Conservation (phyloP, 768 basidiomycete species). For the Boletus tomentosulus region DNA sequence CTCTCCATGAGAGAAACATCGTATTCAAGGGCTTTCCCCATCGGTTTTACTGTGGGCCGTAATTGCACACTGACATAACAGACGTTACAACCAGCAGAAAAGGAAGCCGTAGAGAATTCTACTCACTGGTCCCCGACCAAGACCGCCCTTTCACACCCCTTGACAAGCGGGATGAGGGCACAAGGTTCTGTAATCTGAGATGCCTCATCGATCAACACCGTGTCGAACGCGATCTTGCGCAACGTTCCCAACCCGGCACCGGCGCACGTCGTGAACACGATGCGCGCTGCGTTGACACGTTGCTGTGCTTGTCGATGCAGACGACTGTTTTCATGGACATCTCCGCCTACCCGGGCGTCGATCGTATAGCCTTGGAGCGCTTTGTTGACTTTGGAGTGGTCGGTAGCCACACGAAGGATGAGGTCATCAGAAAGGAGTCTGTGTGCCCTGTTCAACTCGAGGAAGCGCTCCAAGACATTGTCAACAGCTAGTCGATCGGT, state of each 20-base stretch:
- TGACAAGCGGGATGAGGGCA: constrained; percentile 63
- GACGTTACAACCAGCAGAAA: not conserved
- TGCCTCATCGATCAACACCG: constrained; percentile 65
- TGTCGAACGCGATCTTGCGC: constrained; percentile 52
- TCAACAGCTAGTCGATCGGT: constrained; percentile 51
- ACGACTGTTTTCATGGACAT: constrained; percentile 54
- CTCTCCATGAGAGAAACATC: constrained; percentile 63
- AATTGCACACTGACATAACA: constrained; percentile 51
- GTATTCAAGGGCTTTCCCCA: constrained; percentile 52
- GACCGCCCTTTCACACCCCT: constrained; percentile 53
- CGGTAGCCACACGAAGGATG: constrained; percentile 67
- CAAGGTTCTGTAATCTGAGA: constrained; percentile 68
- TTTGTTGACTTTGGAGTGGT: constrained; percentile 58
- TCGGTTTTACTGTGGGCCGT: constrained; percentile 57
- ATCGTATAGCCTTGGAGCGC: constrained; percentile 55
- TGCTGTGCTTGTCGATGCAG: constrained; percentile 56
- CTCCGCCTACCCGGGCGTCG: constrained; percentile 57
- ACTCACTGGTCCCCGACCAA: constrained; percentile 71
- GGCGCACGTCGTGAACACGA: constrained; percentile 66
- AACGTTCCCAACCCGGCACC: constrained; percentile 58
- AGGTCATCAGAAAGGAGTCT: constrained; percentile 48
- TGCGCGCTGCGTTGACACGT: constrained; percentile 49
- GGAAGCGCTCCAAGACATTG: constrained; percentile 64
- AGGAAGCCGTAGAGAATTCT: not conserved
- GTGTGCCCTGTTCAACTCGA: constrained; percentile 41